Percentiles rank a stretch among this genome's conserved stretches.
phyloP scores from a whole-genome alignment of 441 rosid species.

The Daphne laureola region DNA sequence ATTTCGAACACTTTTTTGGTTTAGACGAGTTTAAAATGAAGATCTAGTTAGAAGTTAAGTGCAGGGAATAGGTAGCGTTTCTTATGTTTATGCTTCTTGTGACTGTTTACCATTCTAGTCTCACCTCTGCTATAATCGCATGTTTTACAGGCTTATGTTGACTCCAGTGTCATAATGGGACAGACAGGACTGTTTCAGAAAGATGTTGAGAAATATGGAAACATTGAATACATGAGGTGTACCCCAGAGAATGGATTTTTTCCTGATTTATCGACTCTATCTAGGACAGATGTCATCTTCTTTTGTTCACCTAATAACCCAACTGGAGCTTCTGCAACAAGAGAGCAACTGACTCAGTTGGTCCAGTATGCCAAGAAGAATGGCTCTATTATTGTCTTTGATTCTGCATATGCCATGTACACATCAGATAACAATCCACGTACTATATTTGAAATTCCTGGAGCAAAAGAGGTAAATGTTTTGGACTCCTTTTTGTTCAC shows the following conservation, averaged over 20 bases:
- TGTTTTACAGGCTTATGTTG: slow-evolving; percentile 75
- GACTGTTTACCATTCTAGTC: no score
- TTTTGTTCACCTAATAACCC: slow-evolving; percentile 98
- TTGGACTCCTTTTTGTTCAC: no score
- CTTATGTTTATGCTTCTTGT: no score
- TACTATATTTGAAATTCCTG: slow-evolving; percentile 94
- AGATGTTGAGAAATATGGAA: slow-evolving; percentile 59
- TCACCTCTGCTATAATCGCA: no score
- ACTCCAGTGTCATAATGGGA: slow-evolving; percentile 93
- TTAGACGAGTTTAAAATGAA: not conserved
- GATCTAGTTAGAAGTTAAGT: no score
- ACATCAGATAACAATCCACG: slow-evolving; percentile 83
- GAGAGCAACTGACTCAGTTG: slow-evolving; percentile 68
- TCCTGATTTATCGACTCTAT: slow-evolving; percentile 65
- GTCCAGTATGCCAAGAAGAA: slow-evolving; percentile 86
- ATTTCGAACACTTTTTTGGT: not conserved
- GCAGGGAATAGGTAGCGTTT: no score
- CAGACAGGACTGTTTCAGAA: slow-evolving; percentile 75
- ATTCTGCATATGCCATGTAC: slow-evolving; percentile 93
- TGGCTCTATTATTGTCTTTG: slow-evolving; percentile 88
- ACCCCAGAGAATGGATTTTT: slow-evolving; percentile 94
- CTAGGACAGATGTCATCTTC: slow-evolving; percentile 78
- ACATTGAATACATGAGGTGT: slow-evolving; percentile 89
- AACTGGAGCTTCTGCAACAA: slow-evolving; percentile 90
- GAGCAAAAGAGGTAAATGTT: slow-evolving; percentile 75